Evolutionary conservation across 805 yeast genomes (phyloP).

Genomic region (Sugiyamaella chiloensis): DNA sequence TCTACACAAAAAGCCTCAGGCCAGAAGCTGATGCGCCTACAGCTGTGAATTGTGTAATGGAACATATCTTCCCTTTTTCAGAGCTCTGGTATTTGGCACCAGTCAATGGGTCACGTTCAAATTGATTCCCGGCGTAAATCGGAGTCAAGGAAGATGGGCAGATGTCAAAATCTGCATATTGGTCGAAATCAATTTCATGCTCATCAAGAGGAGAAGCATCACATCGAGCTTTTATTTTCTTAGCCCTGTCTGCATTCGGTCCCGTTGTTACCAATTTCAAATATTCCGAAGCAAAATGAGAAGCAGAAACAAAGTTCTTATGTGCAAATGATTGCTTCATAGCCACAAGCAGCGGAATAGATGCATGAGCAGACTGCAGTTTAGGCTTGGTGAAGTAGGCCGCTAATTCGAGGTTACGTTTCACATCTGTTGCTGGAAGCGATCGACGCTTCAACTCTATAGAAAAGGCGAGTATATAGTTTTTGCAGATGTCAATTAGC

Average conservation of each 20-base stretch:
- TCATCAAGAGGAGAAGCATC: slow-evolving; percentile 83
- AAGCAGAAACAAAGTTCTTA: slow-evolving; percentile 84
- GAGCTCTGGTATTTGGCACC: slow-evolving; percentile 81
- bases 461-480: slow-evolving; percentile 87
- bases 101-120: slow-evolving; percentile 74
- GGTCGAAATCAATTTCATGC: slow-evolving; percentile 87
- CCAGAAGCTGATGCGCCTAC: slow-evolving; percentile 95
- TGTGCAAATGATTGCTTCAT: slow-evolving; percentile 87
- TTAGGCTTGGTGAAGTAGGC: slow-evolving; percentile 89
- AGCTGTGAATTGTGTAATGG: slow-evolving; percentile 67
- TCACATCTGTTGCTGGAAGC: slow-evolving; percentile 57
- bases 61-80: slow-evolving; percentile 76
- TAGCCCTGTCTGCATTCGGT: slow-evolving; percentile 67
- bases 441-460: slow-evolving; percentile 88
- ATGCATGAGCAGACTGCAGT: slow-evolving; percentile 76
- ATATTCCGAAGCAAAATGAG: slow-evolving; percentile 84
- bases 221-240: slow-evolving; percentile 73
- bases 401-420: slow-evolving; percentile 90
- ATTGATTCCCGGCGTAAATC: slow-evolving; percentile 71
- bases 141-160: slow-evolving; percentile 89
- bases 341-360: slow-evolving; percentile 90
- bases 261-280: slow-evolving; percentile 68
- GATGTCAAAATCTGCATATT: slow-evolving; percentile 83
- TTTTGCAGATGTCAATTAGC: slow-evolving; percentile 70
- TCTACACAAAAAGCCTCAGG: slow-evolving; percentile 46